These are phyloP conservation scores for Peniophora sp. DNA, from an alignment of 1,284 basidiomycete species.

Conservation along the genomic window DNA sequence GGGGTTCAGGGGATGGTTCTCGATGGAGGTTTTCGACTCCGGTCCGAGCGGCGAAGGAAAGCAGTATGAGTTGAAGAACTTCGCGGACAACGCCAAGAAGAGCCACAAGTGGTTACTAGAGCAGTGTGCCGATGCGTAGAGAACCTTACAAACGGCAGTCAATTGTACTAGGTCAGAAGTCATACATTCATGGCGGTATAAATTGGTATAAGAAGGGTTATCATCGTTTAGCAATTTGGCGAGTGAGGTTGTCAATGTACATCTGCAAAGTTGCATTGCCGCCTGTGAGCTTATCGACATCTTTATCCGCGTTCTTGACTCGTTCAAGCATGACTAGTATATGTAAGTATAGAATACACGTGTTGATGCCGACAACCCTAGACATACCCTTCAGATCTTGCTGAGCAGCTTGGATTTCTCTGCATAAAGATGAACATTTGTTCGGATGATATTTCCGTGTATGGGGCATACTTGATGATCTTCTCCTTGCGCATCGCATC, in stretches of 20 bases:
- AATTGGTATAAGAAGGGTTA: slow-evolving; percentile 23
- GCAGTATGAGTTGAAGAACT: not conserved
- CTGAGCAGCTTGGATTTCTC: slow-evolving; percentile 66
- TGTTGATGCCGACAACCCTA: not conserved
- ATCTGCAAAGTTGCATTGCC: slow-evolving; percentile 79
- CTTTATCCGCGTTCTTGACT: slow-evolving; percentile 60
- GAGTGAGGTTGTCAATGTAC: slow-evolving; percentile 83
- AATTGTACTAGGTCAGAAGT: no score
- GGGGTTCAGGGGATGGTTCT: not conserved
- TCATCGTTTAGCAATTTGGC: slow-evolving; percentile 73
- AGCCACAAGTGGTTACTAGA: not conserved
- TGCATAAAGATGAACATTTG: slow-evolving; percentile 19
- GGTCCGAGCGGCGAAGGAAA: not conserved
- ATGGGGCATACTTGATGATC: slow-evolving; percentile 40
- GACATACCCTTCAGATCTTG: slow-evolving; percentile 63
- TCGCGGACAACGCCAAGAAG: not conserved
- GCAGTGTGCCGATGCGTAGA: no score
- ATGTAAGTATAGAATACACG: not conserved
- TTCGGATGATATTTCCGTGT: not conserved
- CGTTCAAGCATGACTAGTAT: slow-evolving; percentile 57
- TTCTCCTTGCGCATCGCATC: slow-evolving; percentile 69
- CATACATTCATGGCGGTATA: no score
- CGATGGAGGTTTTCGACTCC: not conserved
- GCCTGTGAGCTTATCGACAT: slow-evolving; percentile 68
- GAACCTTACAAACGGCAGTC: no score